These are phyloP conservation scores for Nicotiana otophora DNA, from an alignment of 257 asterid genomes.

Conservation along the genomic window DNA sequence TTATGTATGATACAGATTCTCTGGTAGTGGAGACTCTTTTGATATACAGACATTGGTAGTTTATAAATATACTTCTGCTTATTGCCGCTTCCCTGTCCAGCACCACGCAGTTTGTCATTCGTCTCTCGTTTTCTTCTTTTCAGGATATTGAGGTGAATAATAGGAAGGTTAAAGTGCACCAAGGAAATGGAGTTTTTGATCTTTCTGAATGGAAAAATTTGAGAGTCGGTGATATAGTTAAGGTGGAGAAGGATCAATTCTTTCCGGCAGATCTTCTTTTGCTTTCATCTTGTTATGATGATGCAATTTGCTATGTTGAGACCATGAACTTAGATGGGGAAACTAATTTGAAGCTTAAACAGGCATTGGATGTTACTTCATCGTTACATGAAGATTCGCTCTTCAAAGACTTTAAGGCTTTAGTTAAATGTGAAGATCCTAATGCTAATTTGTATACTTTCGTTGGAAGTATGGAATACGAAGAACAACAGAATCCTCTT, in stretches of 20 bases:
- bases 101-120: neutral
- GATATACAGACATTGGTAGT: neutral
- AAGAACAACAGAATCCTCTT: constrained; percentile 56
- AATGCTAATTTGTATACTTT: constrained; percentile 76
- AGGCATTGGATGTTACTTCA: constrained; percentile 64
- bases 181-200: constrained; percentile 50
- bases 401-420: constrained; percentile 47
- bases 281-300: constrained; percentile 84
- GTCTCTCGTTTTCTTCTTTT: neutral
- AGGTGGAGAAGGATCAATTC: constrained; percentile 77
- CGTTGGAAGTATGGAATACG: constrained; percentile 70
- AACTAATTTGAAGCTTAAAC: constrained; percentile 84
- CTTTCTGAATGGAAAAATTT: constrained; percentile 67
- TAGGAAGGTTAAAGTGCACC: constrained; percentile 67
- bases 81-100: neutral
- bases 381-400: constrained; percentile 40
- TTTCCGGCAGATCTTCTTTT: constrained; percentile 85
- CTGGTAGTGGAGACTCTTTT: neutral
- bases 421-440: constrained; percentile 85
- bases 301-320: constrained; percentile 85
- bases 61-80: neutral
- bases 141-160: constrained; percentile 84
- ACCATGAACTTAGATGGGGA: constrained; percentile 97
- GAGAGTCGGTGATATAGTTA: constrained; percentile 81
- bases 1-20: neutral